These are phyloP conservation scores for Solanum chacoense DNA, from an alignment of 305 asterid species.

Conservation along the genomic window DNA sequence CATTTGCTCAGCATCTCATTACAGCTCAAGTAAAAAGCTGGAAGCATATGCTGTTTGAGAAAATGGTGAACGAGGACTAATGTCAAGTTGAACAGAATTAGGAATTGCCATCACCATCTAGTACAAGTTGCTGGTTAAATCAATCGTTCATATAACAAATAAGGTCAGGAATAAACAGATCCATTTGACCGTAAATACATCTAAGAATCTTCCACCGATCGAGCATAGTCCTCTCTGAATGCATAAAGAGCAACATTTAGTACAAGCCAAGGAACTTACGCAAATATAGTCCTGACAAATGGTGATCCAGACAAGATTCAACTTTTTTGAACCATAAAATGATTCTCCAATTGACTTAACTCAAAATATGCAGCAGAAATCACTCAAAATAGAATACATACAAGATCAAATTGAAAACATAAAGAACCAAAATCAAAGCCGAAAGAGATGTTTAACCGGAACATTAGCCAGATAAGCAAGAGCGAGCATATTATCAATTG, in stretches of 20 bases:
- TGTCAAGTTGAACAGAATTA: neutral
- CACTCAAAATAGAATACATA: neutral
- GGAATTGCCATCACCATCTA: neutral
- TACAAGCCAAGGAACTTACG: neutral
- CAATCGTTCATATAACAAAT: neutral
- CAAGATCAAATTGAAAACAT: neutral
- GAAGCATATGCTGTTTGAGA: slow-evolving; percentile 10
- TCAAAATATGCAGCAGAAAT: neutral
- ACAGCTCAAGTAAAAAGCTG: slow-evolving; percentile 13
- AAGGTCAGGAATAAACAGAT: neutral
- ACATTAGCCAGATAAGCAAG: neutral
- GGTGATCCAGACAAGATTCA: neutral
- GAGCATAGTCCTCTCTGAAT: neutral
- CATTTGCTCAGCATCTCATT: slow-evolving; percentile 7
- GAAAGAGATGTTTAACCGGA: neutral
- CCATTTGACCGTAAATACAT: neutral
- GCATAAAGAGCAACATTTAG: neutral
- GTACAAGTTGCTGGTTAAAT: neutral
- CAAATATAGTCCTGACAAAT: neutral
- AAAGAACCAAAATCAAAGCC: neutral
- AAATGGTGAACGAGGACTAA: neutral
- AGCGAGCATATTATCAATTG: neutral
- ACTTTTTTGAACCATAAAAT: neutral
- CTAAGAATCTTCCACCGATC: neutral
- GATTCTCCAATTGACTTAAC: neutral